These are phyloP conservation scores for Hanseniaspora clermontiae DNA, from an alignment of 805 yeast species.

Conservation along the genomic window DNA sequence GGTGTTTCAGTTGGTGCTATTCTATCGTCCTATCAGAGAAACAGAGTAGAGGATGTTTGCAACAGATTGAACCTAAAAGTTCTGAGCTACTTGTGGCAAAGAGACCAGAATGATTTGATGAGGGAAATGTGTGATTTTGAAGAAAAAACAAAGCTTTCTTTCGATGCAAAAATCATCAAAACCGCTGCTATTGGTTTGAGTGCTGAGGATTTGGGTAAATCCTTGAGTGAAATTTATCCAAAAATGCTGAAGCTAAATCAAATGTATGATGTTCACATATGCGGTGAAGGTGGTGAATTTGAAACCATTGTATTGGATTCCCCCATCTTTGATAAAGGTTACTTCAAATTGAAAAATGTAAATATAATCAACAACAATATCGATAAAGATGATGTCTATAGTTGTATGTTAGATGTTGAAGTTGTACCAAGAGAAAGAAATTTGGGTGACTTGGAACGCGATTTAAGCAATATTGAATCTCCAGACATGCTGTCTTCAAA, in stretches of 20 bases:
- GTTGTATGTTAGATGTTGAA: slow-evolving; percentile 44
- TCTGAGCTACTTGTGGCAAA: slow-evolving; percentile 79
- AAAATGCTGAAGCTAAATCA: slow-evolving; percentile 43
- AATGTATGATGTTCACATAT: slow-evolving; percentile 72
- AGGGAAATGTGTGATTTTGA: slow-evolving; percentile 52
- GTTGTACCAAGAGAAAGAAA: slow-evolving; percentile 31
- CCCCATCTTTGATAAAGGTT: slow-evolving; percentile 56
- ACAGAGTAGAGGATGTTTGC: slow-evolving; percentile 87
- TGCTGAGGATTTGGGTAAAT: slow-evolving; percentile 52
- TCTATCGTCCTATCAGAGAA: slow-evolving; percentile 85
- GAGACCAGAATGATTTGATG: slow-evolving; percentile 69
- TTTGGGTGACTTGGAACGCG: slow-evolving; percentile 15
- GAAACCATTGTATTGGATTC: slow-evolving; percentile 88
- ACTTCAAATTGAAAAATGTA: slow-evolving; percentile 2
- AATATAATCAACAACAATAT: slow-evolving; percentile 30
- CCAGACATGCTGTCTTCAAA: slow-evolving; percentile 19
- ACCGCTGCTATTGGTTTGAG: slow-evolving; percentile 86
- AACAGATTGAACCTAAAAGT: slow-evolving; percentile 53
- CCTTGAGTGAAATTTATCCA: slow-evolving; percentile 50
- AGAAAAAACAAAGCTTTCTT: slow-evolving; percentile 11
- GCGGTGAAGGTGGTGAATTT: slow-evolving; percentile 99
- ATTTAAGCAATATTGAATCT: slow-evolving; percentile 32
- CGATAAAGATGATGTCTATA: slow-evolving; percentile 54
- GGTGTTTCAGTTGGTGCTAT: slow-evolving; percentile 96
- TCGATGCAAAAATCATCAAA: slow-evolving; percentile 78